Evolutionary conservation across 306 rosid genomes (phyloP), one percentile per base, ranked within the genome.

Genomic region (Gastrolobium bilobum): DNA sequence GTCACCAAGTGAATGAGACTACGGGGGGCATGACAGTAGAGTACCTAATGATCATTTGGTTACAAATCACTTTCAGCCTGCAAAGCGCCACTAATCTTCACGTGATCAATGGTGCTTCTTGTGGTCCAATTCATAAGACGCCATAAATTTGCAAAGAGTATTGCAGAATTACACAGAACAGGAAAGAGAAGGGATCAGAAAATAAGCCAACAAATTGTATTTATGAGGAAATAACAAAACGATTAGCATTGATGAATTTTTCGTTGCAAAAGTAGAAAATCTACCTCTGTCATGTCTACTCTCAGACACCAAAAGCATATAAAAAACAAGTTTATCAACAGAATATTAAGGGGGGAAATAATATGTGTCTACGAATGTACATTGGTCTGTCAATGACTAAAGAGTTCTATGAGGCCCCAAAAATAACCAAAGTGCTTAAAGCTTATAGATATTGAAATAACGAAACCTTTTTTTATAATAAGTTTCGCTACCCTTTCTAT

Each of bases 41-140:
- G 30, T 2, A 38, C 65, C 6, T 31, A 77, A 42, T 4, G 46
- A 54, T 7, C 11, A 31, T 61, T 33, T 58, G 1, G 53, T 69
- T 42, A 52, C 44, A 69, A 53, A 62, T 82, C 63, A 10, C 50
- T 62, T 52, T 69, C 74, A 78, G 10, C 68, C 31, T 35, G 51
- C 59, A 78, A 76, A 33, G 37, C 57, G 3, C 48, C 43, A 61
- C 50, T 65, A 47, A 57, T 4, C 35, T 29, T 13, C 71, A 20
- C 14, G 63, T 46, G 71, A 59, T 46, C 52, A 60, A 29, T 79
- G 40, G 40, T 73, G 14, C 68, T 30, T 68, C 3, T 50, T 58
- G 59, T 59, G 77, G 58, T 79, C 81, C 75, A 54, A 9, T 54
- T 14, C 69, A 52, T 52, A 7, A 43, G 35, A 44, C 6, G 5